Percentiles rank a stretch among this genome's conserved stretches.
These are phyloP conservation scores for Saccharomyces hybrid DNA, from an alignment of 1,139 yeast genomes.

Conservation along the genomic window DNA sequence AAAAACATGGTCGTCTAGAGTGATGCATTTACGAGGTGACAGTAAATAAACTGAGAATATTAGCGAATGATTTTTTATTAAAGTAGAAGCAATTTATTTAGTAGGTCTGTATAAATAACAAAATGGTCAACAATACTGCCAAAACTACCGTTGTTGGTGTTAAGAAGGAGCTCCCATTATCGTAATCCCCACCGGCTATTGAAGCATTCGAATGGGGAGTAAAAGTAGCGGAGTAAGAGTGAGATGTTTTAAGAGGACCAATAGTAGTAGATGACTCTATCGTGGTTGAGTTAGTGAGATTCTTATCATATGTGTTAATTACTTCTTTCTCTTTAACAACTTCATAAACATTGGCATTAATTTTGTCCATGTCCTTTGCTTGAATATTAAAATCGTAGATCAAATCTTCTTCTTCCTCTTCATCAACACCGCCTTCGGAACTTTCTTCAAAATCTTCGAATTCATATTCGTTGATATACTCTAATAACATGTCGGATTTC, in stretches of 20 bases:
- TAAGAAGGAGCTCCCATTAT: background rate
- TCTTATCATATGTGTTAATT: background rate
- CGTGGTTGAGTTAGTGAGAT: background rate
- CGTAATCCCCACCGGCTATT: background rate
- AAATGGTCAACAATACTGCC: conserved; percentile 5
- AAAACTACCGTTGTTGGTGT: conserved; percentile 6
- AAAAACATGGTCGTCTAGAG: background rate
- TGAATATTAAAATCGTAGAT: background rate
- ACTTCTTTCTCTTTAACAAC: background rate
- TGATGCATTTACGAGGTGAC: background rate
- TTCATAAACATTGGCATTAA: background rate
- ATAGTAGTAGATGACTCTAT: background rate
- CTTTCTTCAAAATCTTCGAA: conserved; percentile 5
- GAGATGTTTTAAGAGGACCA: background rate
- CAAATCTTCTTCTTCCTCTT: conserved; percentile 5
- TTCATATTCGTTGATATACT: conserved; percentile 6
- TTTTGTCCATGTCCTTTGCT: background rate
- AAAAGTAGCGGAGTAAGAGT: background rate
- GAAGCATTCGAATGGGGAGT: background rate
- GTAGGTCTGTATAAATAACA: conserved; percentile 6
- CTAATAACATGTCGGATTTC: conserved; percentile 6
- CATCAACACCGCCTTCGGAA: conserved; percentile 6
- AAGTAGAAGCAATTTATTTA: background rate
- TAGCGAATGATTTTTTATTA: background rate
- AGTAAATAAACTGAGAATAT: background rate